phyloP scores from a whole-genome alignment of 306 rosid species.

The Lathyrus oleraceus region DNA sequence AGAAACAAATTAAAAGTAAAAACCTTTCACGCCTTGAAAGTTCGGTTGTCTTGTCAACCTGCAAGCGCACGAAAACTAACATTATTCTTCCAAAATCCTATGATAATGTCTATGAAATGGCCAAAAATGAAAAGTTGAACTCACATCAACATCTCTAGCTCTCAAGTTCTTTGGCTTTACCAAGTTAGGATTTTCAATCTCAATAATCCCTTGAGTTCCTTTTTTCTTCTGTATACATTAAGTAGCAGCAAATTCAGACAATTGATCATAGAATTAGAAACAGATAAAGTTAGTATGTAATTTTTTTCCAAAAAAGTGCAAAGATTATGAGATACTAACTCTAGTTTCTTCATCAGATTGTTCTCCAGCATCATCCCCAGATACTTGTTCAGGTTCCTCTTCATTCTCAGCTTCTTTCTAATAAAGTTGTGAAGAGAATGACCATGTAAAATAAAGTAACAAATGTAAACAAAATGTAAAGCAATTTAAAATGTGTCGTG shows the following conservation, averaged over 20 bases:
- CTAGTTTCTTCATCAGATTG: conserved; percentile 64
- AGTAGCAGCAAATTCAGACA: conserved; percentile 23
- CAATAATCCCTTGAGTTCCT: conserved; percentile 82
- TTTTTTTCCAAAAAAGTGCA: background rate
- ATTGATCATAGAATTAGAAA: conserved; percentile 1
- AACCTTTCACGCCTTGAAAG: conserved; percentile 99
- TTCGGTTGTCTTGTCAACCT: conserved; percentile 79
- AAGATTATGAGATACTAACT: conserved; percentile 39
- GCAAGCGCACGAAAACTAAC: conserved; percentile 30
- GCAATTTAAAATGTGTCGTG: background rate
- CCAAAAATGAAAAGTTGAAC: conserved; percentile 31
- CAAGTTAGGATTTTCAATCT: conserved; percentile 94
- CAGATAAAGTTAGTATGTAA: background rate
- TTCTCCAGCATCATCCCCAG: conserved; percentile 55
- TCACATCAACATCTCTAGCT: conserved; percentile 79
- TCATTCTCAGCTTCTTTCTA: conserved; percentile 68
- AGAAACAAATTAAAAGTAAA: conserved; percentile 32
- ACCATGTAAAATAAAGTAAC: conserved; percentile 25
- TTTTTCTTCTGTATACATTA: conserved; percentile 65
- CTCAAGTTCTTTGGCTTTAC: conserved; percentile 70
- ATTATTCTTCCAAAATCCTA: conserved; percentile 13
- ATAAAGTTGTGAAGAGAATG: conserved; percentile 33
- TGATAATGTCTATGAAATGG: conserved; percentile 17
- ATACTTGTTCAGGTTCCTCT: conserved; percentile 54
- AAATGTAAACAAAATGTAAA: background rate